Conservation (phyloP, 805 yeast genomes). For the Ogataea ganodermae region DNA sequence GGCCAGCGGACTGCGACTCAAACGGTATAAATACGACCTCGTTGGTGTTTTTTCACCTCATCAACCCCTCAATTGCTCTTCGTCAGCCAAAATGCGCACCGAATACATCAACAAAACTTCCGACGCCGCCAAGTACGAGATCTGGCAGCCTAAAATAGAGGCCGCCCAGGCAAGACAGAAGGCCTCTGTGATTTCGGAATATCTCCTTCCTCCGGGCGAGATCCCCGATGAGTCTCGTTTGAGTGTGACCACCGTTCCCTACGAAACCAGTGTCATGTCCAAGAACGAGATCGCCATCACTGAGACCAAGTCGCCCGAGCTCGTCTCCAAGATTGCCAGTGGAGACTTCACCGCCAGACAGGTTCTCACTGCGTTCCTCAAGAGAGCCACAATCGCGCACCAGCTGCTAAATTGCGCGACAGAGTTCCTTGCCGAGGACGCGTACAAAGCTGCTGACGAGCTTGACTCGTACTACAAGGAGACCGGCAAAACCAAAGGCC, state of each 20-base stretch:
- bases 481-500: conserved; percentile 55
- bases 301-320: conserved; percentile 30
- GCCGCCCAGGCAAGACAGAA: conserved; percentile 32
- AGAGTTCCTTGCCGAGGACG: conserved; percentile 57
- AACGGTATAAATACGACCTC: not conserved
- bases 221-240: conserved; percentile 18
- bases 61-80: not conserved
- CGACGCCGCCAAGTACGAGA: conserved; percentile 14
- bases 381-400: conserved; percentile 58
- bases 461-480: conserved; percentile 52
- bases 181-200: conserved; percentile 28
- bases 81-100: not conserved
- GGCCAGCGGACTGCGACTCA: no score
- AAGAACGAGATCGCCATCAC: conserved; percentile 43
- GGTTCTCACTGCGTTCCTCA: conserved; percentile 54
- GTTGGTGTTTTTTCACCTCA: not conserved
- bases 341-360: conserved; percentile 43
- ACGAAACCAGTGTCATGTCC: conserved; percentile 32
- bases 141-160: conserved; percentile 36
- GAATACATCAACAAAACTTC: conserved; percentile 11
- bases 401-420: conserved; percentile 47
- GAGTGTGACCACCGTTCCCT: conserved; percentile 30
- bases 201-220: conserved; percentile 19
- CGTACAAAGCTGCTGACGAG: conserved; percentile 53
- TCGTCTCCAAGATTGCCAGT: conserved; percentile 12